Conservation (phyloP, 371 early-diverging fungal species). For the Mortierella sp. region DNA sequence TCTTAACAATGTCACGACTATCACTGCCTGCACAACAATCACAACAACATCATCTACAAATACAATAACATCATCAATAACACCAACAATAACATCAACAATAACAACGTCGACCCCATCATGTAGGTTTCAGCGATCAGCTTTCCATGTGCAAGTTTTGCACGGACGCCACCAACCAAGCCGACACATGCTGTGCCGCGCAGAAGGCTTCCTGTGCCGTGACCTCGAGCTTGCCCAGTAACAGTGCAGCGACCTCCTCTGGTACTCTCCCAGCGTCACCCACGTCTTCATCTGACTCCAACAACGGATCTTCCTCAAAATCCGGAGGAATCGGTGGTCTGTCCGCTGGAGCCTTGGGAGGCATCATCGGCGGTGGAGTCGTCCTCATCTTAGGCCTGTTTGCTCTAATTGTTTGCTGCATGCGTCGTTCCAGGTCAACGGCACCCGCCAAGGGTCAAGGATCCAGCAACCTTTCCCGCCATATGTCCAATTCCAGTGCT, state of each 20-base stretch:
- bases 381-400: conserved; percentile 19
- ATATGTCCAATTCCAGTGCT: conserved; percentile 40
- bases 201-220: conserved; percentile 1
- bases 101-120: not conserved
- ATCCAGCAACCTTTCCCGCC: conserved; percentile 25
- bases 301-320: not conserved
- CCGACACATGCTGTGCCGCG: conserved; percentile 26
- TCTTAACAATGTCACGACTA: too few species aligned
- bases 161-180: not conserved
- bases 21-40: too few species aligned
- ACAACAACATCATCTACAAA: not conserved
- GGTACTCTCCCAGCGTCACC: not conserved
- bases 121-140: conserved; percentile 17
- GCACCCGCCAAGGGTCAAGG: not conserved
- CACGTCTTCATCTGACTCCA: conserved; percentile 1
- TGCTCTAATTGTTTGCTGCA: conserved; percentile 32
- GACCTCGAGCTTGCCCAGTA: not conserved
- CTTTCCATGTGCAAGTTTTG: conserved; percentile 30
- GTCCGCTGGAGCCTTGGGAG: conserved; percentile 31
- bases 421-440: conserved; percentile 15
- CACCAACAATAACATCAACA: too few species aligned
- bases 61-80: not conserved
- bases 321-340: conserved; percentile 20
- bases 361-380: conserved; percentile 44
- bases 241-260: not conserved